Evolutionary conservation across 2,329 filamentous ascomycete species (phyloP).

Genomic region (Cercospora beticola): DNA sequence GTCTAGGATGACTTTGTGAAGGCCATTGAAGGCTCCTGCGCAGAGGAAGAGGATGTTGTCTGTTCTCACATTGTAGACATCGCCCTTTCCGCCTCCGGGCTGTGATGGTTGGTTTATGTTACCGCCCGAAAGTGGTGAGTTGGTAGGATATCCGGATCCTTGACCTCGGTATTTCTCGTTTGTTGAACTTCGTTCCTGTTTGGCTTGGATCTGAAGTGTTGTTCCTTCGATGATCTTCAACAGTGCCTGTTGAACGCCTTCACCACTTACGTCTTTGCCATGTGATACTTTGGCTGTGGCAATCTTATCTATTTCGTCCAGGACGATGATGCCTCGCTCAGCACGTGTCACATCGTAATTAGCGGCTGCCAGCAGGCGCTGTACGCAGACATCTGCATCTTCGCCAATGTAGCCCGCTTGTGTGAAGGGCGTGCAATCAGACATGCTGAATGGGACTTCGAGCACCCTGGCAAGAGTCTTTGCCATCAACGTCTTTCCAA

Average conservation of each 20-base stretch:
- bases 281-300: slow-evolving; percentile 83
- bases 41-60: slow-evolving; percentile 98
- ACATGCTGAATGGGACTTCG: slow-evolving; percentile 94
- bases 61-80: slow-evolving; percentile 75
- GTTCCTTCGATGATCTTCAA: slow-evolving; percentile 96
- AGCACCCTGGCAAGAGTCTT: slow-evolving; percentile 88
- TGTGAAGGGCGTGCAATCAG: slow-evolving; percentile 92
- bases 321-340: slow-evolving; percentile 88
- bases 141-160: slow-evolving; percentile 36
- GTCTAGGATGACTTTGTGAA: slow-evolving; percentile 83
- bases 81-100: slow-evolving; percentile 48
- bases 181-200: slow-evolving; percentile 60
- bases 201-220: slow-evolving; percentile 87
- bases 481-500: slow-evolving; percentile 94
- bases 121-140: slow-evolving; percentile 40
- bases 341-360: slow-evolving; percentile 83
- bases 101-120: slow-evolving; percentile 31
- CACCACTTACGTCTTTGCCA: slow-evolving; percentile 90
- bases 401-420: slow-evolving; percentile 97
- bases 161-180: slow-evolving; percentile 21
- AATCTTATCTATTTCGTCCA: slow-evolving; percentile 98
- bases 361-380: slow-evolving; percentile 82
- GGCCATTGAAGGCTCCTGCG: slow-evolving; percentile 88
- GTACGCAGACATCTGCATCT: slow-evolving; percentile 94
- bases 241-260: slow-evolving; percentile 93